phyloP scores from a whole-genome alignment of 176 grass and related monocot genomes.

The Aegilops umbellulata region DNA sequence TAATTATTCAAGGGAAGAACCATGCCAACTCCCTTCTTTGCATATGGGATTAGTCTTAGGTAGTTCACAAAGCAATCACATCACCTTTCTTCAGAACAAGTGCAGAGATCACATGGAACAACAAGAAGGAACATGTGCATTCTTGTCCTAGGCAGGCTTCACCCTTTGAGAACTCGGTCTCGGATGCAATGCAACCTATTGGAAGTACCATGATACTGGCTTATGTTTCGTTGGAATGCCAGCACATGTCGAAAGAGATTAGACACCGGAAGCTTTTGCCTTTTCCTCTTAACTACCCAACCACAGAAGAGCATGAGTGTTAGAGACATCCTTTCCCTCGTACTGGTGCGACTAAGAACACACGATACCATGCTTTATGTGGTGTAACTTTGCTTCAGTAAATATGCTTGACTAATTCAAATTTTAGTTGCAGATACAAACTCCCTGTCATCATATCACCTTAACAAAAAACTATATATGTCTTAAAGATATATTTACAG shows the following conservation, averaged over 20 bases:
- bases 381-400: not conserved
- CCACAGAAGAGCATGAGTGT: not conserved
- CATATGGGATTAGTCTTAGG: not conserved
- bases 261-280: constrained; percentile 1
- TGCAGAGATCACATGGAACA: not conserved
- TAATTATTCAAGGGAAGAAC: not conserved
- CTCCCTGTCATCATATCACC: not conserved
- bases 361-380: not conserved
- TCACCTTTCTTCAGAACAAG: not conserved
- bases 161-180: not conserved
- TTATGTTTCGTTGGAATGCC: not conserved
- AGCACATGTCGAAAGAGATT: not conserved
- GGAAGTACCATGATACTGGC: not conserved
- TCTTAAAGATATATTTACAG: not conserved
- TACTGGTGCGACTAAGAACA: not conserved
- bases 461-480: not conserved
- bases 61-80: constrained; percentile 3
- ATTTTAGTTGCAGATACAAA: not conserved
- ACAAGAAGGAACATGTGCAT: constrained; percentile 3
- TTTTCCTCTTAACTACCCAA: constrained; percentile 17
- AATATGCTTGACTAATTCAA: not conserved
- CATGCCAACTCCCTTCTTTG: not conserved
- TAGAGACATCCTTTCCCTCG: constrained; percentile 2
- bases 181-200: not conserved
- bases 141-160: not conserved